Evolutionary conservation across 495 filamentous ascomycete species (phyloP).

Genomic region (Aspergillus sclerotioniger): DNA sequence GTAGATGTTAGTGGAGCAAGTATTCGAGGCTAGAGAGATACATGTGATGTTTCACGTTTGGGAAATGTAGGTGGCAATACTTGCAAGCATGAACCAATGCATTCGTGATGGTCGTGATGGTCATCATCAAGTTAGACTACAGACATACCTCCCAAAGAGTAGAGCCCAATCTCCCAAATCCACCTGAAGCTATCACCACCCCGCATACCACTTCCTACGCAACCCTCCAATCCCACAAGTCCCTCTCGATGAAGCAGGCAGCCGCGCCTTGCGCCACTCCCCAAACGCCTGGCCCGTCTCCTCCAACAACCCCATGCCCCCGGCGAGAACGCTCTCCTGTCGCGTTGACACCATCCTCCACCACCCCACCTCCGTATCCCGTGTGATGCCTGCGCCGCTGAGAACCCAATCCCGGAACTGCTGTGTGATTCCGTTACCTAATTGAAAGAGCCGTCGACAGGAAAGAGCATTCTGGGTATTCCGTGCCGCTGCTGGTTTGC

Average conservation of each 20-base stretch:
- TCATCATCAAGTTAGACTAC: no score
- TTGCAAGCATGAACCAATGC: no score
- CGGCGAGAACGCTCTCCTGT: neutral
- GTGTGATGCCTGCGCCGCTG: neutral
- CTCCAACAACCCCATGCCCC: neutral
- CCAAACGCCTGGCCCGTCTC: neutral
- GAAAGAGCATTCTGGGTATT: neutral
- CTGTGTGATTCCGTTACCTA: neutral
- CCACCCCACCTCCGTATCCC: conserved; percentile 3
- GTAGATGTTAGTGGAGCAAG: no score
- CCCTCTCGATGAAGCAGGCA: neutral
- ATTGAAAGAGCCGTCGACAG: neutral
- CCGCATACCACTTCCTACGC: neutral
- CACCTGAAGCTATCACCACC: no score
- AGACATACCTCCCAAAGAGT: no score
- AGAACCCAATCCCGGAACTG: neutral
- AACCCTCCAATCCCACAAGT: neutral
- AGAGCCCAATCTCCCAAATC: no score
- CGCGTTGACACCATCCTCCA: neutral
- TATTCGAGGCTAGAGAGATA: no score
- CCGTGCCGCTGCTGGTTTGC: neutral
- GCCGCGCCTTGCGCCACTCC: neutral
- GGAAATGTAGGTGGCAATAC: no score
- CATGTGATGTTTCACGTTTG: no score
- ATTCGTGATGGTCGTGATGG: no score